Evolutionary conservation across 2,329 filamentous ascomycete species (phyloP).

Genomic region (Epichloe uncinata): DNA sequence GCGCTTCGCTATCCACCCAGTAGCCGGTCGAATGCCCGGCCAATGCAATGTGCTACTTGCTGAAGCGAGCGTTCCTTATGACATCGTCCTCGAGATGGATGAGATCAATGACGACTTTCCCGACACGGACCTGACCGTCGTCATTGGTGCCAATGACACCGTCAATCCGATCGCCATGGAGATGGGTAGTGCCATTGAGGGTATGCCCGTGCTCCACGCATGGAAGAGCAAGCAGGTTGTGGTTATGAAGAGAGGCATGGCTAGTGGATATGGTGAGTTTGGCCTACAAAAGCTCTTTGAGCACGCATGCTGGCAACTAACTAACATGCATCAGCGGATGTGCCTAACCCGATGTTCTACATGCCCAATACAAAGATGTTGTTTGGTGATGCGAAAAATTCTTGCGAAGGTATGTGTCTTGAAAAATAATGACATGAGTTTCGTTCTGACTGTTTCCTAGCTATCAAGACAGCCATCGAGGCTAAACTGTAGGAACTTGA

Average conservation of each 20-base stretch:
- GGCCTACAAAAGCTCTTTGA: not conserved
- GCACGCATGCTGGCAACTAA: not conserved
- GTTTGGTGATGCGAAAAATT: slow-evolving; percentile 78
- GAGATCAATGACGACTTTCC: slow-evolving; percentile 89
- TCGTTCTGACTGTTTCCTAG: slow-evolving; percentile 3
- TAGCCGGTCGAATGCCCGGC: slow-evolving; percentile 83
- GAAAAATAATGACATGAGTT: slow-evolving; percentile 6
- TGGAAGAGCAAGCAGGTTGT: slow-evolving; percentile 92
- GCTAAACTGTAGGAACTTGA: slow-evolving; percentile 7
- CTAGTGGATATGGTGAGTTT: slow-evolving; percentile 65
- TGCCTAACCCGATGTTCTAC: slow-evolving; percentile 88
- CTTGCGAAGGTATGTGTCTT: slow-evolving; percentile 54
- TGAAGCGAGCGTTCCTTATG: slow-evolving; percentile 78
- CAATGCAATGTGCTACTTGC: slow-evolving; percentile 87
- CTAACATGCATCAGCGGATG: slow-evolving; percentile 47
- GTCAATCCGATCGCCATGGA: slow-evolving; percentile 85
- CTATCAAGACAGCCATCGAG: slow-evolving; percentile 10
- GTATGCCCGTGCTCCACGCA: slow-evolving; percentile 83
- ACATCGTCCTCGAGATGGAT: slow-evolving; percentile 90
- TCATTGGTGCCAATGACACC: slow-evolving; percentile 87
- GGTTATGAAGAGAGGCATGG: slow-evolving; percentile 87
- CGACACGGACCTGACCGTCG: slow-evolving; percentile 74
- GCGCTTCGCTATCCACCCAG: slow-evolving; percentile 80
- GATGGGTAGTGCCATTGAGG: slow-evolving; percentile 70
- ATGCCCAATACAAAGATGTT: slow-evolving; percentile 85